Evolutionary conservation across 345 rosid genomes (phyloP), one percentile per base, ranked within the genome.

Genomic region (Hibiscus syriacus): DNA sequence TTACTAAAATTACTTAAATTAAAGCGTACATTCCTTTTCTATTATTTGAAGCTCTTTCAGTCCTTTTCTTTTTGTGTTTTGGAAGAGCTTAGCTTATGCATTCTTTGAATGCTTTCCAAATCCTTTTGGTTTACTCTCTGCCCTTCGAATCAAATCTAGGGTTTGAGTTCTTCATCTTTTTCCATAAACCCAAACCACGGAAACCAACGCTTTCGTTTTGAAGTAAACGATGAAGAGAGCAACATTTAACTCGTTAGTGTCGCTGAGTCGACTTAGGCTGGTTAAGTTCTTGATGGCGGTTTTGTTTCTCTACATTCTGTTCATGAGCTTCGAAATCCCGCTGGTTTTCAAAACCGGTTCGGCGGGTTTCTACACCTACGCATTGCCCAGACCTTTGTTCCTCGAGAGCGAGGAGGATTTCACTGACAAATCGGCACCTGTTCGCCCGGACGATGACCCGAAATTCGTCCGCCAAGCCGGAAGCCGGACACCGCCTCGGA

Each of bases 291-390:
- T 78, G 34, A 74, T 80, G 78, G 76, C 72, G 64, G 57, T 76
- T 6, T 23, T 81, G 64, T 60, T 81, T 52, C 49, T 84, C 13
- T 84, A 76, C 46, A 69, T 84, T 32, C 77, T 84, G 45, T 76
- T 81, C 76, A 78, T 81, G 54, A 76, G 70, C 82, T 77, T 80
- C 26, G 80, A 81, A 73, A 72, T 84, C 58, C 88, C 88, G 13
- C 46, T 80, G 0, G 82, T 81, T 56, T 72, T 84, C 57, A 76
- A 23, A 66, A 61, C 82, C 32, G 58, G 7, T 38, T 10, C 78
- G 23, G 77, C n/a, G 0, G 80, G 79, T 30, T 70, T 72, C 27
- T 53, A 74, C 48, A 48, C 67, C 66, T 80, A 79, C 58, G 50
- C 71, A 34, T 64, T 79, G 67, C 79, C 85, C 23, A 73, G 81